Evolutionary conservation across 106 monocot species (phyloP), one percentile per base, ranked within the genome.

Genomic region (Cymbidium sinense): DNA sequence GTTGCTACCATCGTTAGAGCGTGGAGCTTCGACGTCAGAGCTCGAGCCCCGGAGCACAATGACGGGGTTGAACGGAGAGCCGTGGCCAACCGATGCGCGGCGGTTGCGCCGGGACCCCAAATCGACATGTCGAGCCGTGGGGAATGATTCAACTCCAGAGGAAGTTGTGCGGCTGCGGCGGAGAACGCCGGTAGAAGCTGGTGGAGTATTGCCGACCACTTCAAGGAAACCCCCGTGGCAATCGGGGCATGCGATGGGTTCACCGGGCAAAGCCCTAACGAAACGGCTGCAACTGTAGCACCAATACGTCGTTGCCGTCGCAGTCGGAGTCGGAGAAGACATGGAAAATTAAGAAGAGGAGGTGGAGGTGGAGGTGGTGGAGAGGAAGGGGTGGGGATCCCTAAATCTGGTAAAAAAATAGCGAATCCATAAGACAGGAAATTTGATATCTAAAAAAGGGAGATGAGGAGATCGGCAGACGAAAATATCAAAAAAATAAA

Each of bases 141-240:
- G 12, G 64, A 39, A 7, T 1, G 69, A 31, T 33, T 69, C 69
- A 15, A 13, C 69, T 11, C 15, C 33, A 33, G 31, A 27, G 30
- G 29, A 69, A 31, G 10, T 31, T 33, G 31, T 17, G 31, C 30
- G 69, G 13, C 13, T n/a, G 9, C 33, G 28, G 33, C 28, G 28
- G 17, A 17, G 15, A 17, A 12, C 33, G 69, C 15, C 15, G 18
- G 34, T 72, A 15, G 78, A 52, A 4, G 52, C 33, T 5, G 79
- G 84, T 4, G 80, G 80, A n/a, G 84, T 74, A 11, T 39, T 35
- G 8, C 61, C 69, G 39, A 77, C 35, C 74, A 81, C 81, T 47
- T 87, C 87, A 29, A 87, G 75, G 70, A 87, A 87, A 2, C 81
- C 87, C 17, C 84, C 81, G 71, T 50, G 69, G 70, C 87, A 87